Conservation (phyloP, 2,329 filamentous ascomycete genomes). For the Hypocreales sp. region DNA sequence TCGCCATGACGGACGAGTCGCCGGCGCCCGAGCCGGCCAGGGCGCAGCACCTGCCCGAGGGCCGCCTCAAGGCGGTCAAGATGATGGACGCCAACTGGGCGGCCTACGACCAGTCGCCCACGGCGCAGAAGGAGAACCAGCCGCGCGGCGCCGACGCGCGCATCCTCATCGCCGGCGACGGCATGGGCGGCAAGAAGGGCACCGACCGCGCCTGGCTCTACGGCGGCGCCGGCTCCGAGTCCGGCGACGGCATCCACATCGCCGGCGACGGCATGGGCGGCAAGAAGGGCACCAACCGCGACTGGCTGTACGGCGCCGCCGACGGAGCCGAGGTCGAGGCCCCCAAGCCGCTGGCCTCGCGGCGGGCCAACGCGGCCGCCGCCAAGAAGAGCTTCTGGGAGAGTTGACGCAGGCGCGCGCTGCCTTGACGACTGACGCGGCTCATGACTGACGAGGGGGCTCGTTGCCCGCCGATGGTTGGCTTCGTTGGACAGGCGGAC, state of each 20-base stretch:
- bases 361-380: conserved; percentile 14
- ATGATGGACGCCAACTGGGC: conserved; percentile 56
- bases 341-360: conserved; percentile 10
- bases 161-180: conserved; percentile 40
- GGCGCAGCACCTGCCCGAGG: conserved; percentile 33
- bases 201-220: conserved; percentile 42
- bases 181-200: conserved; percentile 48
- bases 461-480: too few relatives aligned
- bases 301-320: conserved; percentile 44
- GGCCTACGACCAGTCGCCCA: conserved; percentile 37
- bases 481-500: too few relatives aligned
- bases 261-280: conserved; percentile 52
- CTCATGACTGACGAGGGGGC: conserved; percentile 18
- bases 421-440: conserved; percentile 14
- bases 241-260: conserved; percentile 30
- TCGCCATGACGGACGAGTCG: conserved; percentile 56
- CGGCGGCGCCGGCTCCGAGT: conserved; percentile 37
- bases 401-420: too few relatives aligned
- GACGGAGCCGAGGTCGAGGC: conserved; percentile 24
- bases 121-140: conserved; percentile 34
- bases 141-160: conserved; percentile 21
- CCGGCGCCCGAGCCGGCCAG: conserved; percentile 26
- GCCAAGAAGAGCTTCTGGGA: conserved; percentile 27
- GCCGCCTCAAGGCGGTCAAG: conserved; percentile 54
- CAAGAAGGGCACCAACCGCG: conserved; percentile 31